A percentile compares a stretch with the other conserved stretches of the same genome.
These are phyloP conservation scores for Beauveria asiatica DNA, from an alignment of 2,329 filamentous ascomycete genomes.

Conservation along the genomic window DNA sequence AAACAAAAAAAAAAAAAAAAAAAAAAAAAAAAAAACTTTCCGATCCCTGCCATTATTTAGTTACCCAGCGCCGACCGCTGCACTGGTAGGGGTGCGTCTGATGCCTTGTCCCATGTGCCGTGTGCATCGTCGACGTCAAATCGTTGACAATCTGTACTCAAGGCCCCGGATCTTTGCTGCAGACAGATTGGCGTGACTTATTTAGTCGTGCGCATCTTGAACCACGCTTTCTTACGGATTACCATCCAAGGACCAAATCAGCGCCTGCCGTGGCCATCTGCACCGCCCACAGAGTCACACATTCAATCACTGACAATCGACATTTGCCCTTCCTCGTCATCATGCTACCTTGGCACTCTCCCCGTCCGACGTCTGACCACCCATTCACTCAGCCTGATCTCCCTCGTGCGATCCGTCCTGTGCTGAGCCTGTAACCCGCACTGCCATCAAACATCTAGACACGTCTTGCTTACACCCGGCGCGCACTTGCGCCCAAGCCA, in stretches of 20 bases:
- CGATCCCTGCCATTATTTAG: background rate
- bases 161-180: background rate
- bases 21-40: background rate
- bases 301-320: slow-evolving; percentile 3
- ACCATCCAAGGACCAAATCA: too few species aligned
- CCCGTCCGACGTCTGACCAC: background rate
- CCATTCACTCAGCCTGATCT: slow-evolving; percentile 1
- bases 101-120: background rate
- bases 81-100: background rate
- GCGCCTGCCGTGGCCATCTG: background rate
- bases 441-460: background rate
- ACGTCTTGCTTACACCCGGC: background rate
- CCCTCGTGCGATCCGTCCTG: background rate
- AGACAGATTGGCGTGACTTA: background rate
- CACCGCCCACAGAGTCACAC: background rate
- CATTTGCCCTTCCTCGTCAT: background rate
- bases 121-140: background rate
- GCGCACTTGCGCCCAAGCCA: background rate
- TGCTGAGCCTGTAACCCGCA: background rate
- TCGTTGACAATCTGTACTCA: too few species aligned
- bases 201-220: too few species aligned
- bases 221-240: too few species aligned
- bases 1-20: too few species aligned
- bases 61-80: background rate
- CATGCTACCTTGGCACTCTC: background rate